phyloP scores from a whole-genome alignment of 345 rosid genomes.

The Salix exigua region DNA sequence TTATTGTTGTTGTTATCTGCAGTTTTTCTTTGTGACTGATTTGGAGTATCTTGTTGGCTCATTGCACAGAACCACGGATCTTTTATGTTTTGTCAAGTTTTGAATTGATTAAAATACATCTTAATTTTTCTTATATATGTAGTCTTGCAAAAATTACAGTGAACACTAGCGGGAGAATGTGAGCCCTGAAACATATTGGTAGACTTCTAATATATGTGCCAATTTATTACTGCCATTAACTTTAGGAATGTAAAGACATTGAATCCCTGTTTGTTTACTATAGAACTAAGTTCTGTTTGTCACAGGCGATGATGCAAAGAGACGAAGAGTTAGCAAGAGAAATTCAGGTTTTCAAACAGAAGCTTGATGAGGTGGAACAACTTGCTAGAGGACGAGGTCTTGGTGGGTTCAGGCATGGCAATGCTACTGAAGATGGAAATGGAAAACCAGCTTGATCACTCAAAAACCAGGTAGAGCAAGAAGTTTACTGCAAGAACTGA shows the following conservation, averaged over 20 bases:
- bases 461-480: not conserved
- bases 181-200: not conserved
- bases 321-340: conserved; percentile 46
- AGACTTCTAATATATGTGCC: not conserved
- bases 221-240: not conserved
- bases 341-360: conserved; percentile 38
- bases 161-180: no score
- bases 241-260: not conserved
- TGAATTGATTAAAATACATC: not conserved
- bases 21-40: not conserved
- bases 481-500: conserved; percentile 3
- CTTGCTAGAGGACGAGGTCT: conserved; percentile 35
- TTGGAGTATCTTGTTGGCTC: not conserved
- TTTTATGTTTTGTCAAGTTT: not conserved
- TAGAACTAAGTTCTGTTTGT: not conserved
- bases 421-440: conserved; percentile 15
- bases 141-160: not conserved
- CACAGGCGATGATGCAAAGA: conserved; percentile 50
- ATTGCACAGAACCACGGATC: not conserved
- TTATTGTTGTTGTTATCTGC: no score
- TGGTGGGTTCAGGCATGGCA: conserved; percentile 25
- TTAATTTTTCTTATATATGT: not conserved
- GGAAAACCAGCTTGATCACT: conserved; percentile 24
- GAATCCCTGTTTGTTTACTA: not conserved
- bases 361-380: conserved; percentile 43